Conservation (phyloP, 1,139 yeast species). For the Scheffersomyces quercinus region DNA sequence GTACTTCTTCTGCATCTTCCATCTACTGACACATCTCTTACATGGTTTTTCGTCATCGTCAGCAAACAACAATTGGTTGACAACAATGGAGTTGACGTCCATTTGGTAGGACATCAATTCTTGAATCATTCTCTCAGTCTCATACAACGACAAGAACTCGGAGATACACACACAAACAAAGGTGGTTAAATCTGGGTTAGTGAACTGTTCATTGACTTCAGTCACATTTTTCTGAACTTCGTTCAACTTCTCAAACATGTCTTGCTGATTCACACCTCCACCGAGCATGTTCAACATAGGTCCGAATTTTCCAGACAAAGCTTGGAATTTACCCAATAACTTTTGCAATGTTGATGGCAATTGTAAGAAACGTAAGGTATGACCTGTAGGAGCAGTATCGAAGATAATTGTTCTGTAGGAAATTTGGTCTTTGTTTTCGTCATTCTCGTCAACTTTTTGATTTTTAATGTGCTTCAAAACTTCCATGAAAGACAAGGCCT, state of each 20-base stretch:
- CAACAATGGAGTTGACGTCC: conserved; percentile 95
- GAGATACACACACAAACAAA: conserved; percentile 97
- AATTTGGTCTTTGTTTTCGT: conserved; percentile 36
- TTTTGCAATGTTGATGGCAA: conserved; percentile 90
- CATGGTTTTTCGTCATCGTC: conserved; percentile 69
- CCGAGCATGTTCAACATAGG: conserved; percentile 83
- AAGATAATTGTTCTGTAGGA: conserved; percentile 85
- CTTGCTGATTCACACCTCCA: conserved; percentile 69
- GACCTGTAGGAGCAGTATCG: conserved; percentile 99
- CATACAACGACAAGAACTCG: conserved; percentile 91
- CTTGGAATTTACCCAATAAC: conserved; percentile 82
- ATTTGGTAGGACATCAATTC: conserved; percentile 91
- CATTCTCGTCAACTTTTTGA: conserved; percentile 47
- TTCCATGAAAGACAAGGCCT: conserved; percentile 96
- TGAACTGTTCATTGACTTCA: conserved; percentile 91
- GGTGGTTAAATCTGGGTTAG: conserved; percentile 93
- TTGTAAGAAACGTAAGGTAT: conserved; percentile 90
- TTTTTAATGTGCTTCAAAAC: conserved; percentile 93
- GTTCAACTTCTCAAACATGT: conserved; percentile 76
- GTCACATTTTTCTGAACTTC: conserved; percentile 81
- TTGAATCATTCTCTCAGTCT: conserved; percentile 96
- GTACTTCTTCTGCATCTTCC: conserved; percentile 95
- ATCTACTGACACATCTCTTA: conserved; percentile 86
- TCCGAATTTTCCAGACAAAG: conserved; percentile 82
- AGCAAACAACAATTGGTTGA: conserved; percentile 88